phyloP scores from a whole-genome alignment of 345 rosid genomes.

The Eucalyptus camaldulensis region DNA sequence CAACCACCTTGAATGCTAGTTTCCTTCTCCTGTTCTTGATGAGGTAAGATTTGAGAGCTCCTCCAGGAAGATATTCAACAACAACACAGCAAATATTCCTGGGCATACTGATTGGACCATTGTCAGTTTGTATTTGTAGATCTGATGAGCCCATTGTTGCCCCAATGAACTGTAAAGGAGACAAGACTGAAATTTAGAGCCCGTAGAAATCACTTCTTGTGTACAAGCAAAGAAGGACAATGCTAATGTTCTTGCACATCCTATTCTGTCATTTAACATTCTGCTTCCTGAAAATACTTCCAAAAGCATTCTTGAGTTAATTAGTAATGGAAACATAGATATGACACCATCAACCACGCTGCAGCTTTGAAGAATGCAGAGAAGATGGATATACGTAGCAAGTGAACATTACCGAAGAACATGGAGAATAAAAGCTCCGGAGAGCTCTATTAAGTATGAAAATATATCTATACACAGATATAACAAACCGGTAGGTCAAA shows the following conservation, averaged over 20 bases:
- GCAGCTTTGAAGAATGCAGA: neutral
- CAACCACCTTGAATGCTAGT: constrained; percentile 83
- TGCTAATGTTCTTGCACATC: neutral
- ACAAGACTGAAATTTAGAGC: neutral
- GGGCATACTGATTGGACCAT: constrained; percentile 80
- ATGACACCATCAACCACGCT: neutral
- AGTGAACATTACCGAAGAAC: neutral
- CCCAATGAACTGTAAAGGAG: constrained; percentile 67
- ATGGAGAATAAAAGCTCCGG: neutral
- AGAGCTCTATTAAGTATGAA: neutral
- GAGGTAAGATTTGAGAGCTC: constrained; percentile 73
- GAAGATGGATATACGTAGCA: neutral
- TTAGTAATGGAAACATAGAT: neutral
- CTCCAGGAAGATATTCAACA: constrained; percentile 96
- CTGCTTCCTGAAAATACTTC: neutral
- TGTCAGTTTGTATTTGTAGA: constrained; percentile 65
- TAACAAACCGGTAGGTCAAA: neutral
- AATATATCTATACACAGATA: neutral
- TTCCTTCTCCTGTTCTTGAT: constrained; percentile 90
- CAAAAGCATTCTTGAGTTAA: neutral
- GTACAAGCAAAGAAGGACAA: neutral
- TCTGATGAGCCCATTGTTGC: constrained; percentile 94
- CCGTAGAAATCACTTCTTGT: neutral
- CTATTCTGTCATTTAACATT: neutral
- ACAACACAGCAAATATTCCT: constrained; percentile 87